These are phyloP conservation scores for Mycena galericulata DNA, from an alignment of 768 basidiomycete species.

Conservation along the genomic window DNA sequence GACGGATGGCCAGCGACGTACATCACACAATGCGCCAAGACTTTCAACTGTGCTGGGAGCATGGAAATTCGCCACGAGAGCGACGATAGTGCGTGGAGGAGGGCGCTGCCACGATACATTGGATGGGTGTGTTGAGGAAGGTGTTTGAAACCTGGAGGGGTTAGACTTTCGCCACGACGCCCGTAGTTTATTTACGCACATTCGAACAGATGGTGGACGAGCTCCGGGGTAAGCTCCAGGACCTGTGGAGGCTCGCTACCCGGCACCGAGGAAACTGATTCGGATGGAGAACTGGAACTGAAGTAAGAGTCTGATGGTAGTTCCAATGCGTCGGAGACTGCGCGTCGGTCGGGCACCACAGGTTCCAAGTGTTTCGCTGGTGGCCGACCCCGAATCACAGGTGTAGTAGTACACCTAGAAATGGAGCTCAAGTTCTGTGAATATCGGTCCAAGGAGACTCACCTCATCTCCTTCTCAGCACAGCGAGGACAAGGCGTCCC, in stretches of 20 bases:
- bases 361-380: conserved; percentile 2
- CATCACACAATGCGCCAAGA: conserved; percentile 12
- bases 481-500: conserved; percentile 25
- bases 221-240: conserved; percentile 14
- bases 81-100: conserved; percentile 1
- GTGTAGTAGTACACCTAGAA: conserved; percentile 21
- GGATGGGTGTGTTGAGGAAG: conserved; percentile 2
- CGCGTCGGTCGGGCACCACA: too few relatives aligned
- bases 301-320: background rate
- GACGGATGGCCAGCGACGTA: background rate
- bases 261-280: too few relatives aligned
- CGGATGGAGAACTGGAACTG: background rate
- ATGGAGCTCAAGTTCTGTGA: background rate
- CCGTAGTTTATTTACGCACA: too few relatives aligned
- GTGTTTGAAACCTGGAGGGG: background rate
- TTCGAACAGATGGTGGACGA: conserved; percentile 16
- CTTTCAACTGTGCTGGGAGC: conserved; percentile 5
- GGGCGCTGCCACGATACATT: background rate
- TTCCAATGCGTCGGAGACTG: too few relatives aligned
- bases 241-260: background rate
- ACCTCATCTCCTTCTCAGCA: conserved; percentile 3
- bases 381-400: conserved; percentile 13
- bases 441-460: background rate
- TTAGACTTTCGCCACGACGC: background rate
- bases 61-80: conserved; percentile 8